Conservation (phyloP, 176 grass and related monocot genomes). For the Zoysia pacifica region DNA sequence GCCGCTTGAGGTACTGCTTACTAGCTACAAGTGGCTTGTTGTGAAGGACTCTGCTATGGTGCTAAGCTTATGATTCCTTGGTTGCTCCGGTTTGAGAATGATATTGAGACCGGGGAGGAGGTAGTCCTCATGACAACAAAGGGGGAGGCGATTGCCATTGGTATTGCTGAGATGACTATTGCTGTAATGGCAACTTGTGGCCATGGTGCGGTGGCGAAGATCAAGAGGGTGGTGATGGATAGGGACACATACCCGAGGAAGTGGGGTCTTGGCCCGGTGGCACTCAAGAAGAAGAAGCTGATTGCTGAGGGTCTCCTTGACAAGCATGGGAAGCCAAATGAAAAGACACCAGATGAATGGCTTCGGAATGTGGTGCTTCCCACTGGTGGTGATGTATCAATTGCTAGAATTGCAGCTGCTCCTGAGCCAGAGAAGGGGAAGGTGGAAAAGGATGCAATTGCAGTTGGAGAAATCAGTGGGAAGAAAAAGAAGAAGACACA, state of each 20-base stretch:
- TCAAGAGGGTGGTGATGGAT: constrained; percentile 96
- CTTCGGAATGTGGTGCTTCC: constrained; percentile 71
- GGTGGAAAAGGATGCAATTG: constrained; percentile 26
- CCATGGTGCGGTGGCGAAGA: constrained; percentile 70
- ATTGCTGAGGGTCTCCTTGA: constrained; percentile 63
- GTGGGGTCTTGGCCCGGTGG: constrained; percentile 81
- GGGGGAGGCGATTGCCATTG: constrained; percentile 86
- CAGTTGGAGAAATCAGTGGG: constrained; percentile 37
- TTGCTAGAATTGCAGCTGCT: constrained; percentile 76
- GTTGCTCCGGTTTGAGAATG: constrained; percentile 87
- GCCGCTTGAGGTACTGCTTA: constrained; percentile 85
- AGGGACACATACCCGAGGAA: constrained; percentile 89
- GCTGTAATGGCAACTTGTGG: constrained; percentile 92
- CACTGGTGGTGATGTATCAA: constrained; percentile 61
- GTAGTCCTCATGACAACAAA: constrained; percentile 92
- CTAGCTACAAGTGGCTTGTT: constrained; percentile 96
- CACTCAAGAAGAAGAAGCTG: constrained; percentile 85
- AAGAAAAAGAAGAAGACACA: constrained; percentile 74
- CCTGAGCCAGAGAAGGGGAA: constrained; percentile 55
- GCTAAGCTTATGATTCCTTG: constrained; percentile 98
- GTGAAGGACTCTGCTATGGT: constrained; percentile 96
- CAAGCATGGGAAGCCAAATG: constrained; percentile 89
- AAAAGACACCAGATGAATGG: constrained; percentile 85
- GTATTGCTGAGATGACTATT: constrained; percentile 87
- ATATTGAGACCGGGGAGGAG: constrained; percentile 89